Conservation (phyloP, 306 rosid genomes). For the Calophaca sinica region DNA sequence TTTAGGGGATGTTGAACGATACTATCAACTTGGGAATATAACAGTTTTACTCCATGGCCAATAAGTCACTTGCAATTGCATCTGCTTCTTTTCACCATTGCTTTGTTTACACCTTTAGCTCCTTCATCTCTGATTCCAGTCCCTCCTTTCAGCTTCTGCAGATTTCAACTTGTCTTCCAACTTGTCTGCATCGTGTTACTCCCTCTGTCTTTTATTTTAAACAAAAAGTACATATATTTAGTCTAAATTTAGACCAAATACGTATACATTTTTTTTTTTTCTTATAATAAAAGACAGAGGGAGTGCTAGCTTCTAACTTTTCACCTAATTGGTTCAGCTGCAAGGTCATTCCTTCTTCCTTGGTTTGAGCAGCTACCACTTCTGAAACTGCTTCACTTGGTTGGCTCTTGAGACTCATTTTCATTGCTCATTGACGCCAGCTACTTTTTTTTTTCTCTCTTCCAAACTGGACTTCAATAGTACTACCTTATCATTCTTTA, state of each 20-base stretch:
- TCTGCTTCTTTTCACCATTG: slow-evolving; percentile 89
- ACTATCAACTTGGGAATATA: too few relatives aligned
- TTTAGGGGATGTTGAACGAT: too few relatives aligned
- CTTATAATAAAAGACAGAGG: too few relatives aligned
- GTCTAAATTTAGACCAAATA: too few relatives aligned
- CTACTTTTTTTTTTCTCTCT: too few relatives aligned
- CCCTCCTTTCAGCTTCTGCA: slow-evolving; percentile 63
- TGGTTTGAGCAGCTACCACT: slow-evolving; percentile 25
- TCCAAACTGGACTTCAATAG: too few relatives aligned
- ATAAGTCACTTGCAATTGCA: slow-evolving; percentile 61
- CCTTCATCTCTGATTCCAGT: slow-evolving; percentile 75
- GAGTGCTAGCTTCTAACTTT: slow-evolving; percentile 64
- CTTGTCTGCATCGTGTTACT: slow-evolving; percentile 45
- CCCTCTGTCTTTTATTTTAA: too few relatives aligned
- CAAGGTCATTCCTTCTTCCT: slow-evolving; percentile 58
- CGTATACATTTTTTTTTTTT: too few relatives aligned
- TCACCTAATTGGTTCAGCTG: slow-evolving; percentile 54
- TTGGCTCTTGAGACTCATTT: slow-evolving; percentile 63
- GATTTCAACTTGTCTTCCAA: slow-evolving; percentile 60
- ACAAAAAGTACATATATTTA: too few relatives aligned
- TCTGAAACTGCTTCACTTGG: slow-evolving; percentile 47
- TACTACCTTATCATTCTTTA: too few relatives aligned
- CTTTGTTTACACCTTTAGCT: slow-evolving; percentile 77
- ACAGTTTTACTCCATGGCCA: too few relatives aligned
- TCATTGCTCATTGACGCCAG: not conserved